Evolutionary conservation across 2,329 filamentous ascomycete species (phyloP).

Genomic region (Fusarium sp.): DNA sequence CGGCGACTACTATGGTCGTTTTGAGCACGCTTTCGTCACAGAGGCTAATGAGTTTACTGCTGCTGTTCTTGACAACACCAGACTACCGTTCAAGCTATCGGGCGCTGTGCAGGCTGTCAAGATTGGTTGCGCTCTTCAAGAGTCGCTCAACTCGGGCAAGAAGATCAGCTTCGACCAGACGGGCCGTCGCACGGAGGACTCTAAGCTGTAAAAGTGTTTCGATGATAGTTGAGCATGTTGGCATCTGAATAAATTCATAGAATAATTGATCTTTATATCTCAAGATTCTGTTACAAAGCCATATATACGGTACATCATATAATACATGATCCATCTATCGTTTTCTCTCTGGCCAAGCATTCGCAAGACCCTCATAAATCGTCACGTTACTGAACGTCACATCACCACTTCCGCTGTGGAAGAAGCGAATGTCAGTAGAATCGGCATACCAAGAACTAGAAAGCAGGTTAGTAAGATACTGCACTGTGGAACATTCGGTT

Average conservation of each 20-base stretch:
- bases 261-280: conserved; percentile 1
- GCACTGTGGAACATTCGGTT: background rate
- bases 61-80: conserved; percentile 65
- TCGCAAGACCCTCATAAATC: conserved; percentile 52
- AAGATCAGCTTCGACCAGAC: conserved; percentile 69
- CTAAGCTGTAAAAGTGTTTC: conserved; percentile 33
- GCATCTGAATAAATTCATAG: conserved; percentile 9
- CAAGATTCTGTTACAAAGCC: background rate
- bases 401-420: conserved; percentile 48
- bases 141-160: conserved; percentile 64
- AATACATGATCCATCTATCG: conserved; percentile 9
- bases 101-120: conserved; percentile 69
- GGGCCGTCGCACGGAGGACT: conserved; percentile 41
- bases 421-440: conserved; percentile 51
- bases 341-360: conserved; percentile 52
- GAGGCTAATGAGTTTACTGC: conserved; percentile 74
- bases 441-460: conserved; percentile 51
- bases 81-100: conserved; percentile 66
- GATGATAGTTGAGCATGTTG: background rate
- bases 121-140: conserved; percentile 71
- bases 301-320: background rate
- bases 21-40: conserved; percentile 70
- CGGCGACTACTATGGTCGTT: conserved; percentile 70
- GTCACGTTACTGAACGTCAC: conserved; percentile 49
- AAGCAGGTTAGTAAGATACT: conserved; percentile 29